Evolutionary conservation across 129 eudicot species (phyloP).

Genomic region (Chrysanthemum seticuspe): DNA sequence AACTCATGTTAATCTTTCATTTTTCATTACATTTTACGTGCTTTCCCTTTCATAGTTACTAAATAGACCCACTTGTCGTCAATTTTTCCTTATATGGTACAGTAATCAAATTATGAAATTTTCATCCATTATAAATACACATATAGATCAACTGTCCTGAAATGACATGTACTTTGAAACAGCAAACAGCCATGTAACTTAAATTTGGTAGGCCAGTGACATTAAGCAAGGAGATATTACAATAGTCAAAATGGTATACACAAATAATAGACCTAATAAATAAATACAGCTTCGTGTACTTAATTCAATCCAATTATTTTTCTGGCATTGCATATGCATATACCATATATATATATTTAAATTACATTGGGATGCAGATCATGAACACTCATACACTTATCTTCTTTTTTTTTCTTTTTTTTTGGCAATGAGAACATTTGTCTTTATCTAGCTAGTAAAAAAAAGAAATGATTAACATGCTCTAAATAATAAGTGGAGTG

Average conservation of each 20-base stretch:
- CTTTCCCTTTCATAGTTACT: slow-evolving; percentile 12
- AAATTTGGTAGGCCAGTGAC: neutral
- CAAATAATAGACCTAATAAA: slow-evolving; percentile 4
- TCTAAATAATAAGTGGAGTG: slow-evolving; percentile 11
- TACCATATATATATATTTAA: slow-evolving; percentile 16
- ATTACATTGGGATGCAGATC: slow-evolving; percentile 5
- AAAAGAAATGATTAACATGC: neutral
- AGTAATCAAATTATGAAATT: neutral
- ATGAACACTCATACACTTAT: neutral
- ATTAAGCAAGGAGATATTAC: neutral
- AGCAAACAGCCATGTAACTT: no score
- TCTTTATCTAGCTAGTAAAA: slow-evolving; percentile 10
- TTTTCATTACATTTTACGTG: neutral
- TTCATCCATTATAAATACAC: no score
- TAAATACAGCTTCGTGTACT: slow-evolving; percentile 2
- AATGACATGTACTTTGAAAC: no score
- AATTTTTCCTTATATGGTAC: neutral
- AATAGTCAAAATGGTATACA: slow-evolving; percentile 17
- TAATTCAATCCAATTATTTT: slow-evolving; percentile 4
- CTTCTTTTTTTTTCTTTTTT: neutral
- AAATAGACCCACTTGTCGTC: neutral
- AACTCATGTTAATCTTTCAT: slow-evolving; percentile 1
- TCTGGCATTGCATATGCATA: neutral
- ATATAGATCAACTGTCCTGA: no score
- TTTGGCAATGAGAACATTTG: slow-evolving; percentile 19